These are phyloP conservation scores for Pythium rhizo-oryzae DNA, from an alignment of 352 stramenopile species.

Conservation along the genomic window DNA sequence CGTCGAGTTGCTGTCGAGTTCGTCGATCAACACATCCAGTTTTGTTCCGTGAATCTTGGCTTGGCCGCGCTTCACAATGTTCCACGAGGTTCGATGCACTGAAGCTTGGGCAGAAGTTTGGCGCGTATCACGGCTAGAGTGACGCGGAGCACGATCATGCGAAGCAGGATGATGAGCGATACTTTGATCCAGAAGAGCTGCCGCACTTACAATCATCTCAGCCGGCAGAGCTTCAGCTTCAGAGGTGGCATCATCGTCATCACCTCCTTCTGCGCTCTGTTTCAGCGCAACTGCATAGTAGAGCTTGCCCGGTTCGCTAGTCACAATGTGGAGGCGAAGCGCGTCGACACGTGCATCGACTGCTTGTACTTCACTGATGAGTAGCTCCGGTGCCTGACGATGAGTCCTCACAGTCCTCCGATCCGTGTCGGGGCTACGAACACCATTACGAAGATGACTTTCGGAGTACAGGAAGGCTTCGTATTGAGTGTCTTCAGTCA, in stretches of 20 bases:
- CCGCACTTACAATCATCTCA: slow-evolving; percentile 16
- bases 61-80: slow-evolving; percentile 17
- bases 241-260: not conserved
- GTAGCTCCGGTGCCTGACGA: slow-evolving; percentile 40
- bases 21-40: slow-evolving; percentile 28
- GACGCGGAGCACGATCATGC: slow-evolving; percentile 14
- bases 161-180: slow-evolving; percentile 18
- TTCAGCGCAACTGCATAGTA: slow-evolving; percentile 44
- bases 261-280: not conserved
- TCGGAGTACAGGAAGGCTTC: slow-evolving; percentile 53
- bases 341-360: slow-evolving; percentile 40
- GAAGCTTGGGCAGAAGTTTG: not conserved
- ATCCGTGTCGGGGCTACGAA: slow-evolving; percentile 42
- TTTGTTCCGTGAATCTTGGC: not conserved
- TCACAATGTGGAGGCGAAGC: slow-evolving; percentile 27
- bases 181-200: not conserved
- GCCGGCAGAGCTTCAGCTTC: not conserved
- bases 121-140: not conserved
- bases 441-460: slow-evolving; percentile 54
- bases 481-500: slow-evolving; percentile 58
- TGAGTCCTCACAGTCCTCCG: slow-evolving; percentile 42
- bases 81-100: not conserved
- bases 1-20: slow-evolving; percentile 47
- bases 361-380: slow-evolving; percentile 24
- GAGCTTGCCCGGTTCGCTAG: slow-evolving; percentile 40